A percentile compares a stretch with the other conserved stretches of the same genome.
phyloP scores from a whole-genome alignment of 805 yeast species.

The Saccharomycopsis fibuligera region DNA sequence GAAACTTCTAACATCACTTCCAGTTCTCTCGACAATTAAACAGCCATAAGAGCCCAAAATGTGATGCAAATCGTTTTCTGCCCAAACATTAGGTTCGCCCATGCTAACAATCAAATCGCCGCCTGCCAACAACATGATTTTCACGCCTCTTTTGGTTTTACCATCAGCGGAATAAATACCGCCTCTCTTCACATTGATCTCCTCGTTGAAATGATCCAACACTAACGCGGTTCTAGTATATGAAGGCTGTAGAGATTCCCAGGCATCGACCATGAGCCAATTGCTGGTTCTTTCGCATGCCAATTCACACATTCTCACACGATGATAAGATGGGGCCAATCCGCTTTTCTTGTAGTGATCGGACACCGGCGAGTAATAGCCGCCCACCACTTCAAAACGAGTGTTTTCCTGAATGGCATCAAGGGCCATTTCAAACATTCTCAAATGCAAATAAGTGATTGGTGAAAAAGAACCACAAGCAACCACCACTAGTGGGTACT shows the following conservation, averaged over 20 bases:
- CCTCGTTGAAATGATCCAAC: slow-evolving; percentile 93
- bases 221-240: slow-evolving; percentile 95
- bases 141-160: slow-evolving; percentile 66
- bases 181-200: slow-evolving; percentile 82
- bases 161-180: slow-evolving; percentile 65
- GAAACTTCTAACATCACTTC: slow-evolving; percentile 91
- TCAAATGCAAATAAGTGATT: slow-evolving; percentile 83
- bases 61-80: slow-evolving; percentile 90
- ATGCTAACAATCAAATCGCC: slow-evolving; percentile 96
- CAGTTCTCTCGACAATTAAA: slow-evolving; percentile 92
- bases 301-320: slow-evolving; percentile 96
- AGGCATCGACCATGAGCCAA: slow-evolving; percentile 99
- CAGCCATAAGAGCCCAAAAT: slow-evolving; percentile 95
- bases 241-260: slow-evolving; percentile 90
- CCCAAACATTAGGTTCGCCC: slow-evolving; percentile 99
- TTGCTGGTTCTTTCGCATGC: slow-evolving; percentile 95
- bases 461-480: slow-evolving; percentile 98
- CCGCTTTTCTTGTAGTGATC: slow-evolving; percentile 94
- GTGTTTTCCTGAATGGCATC: slow-evolving; percentile 90
- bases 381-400: slow-evolving; percentile 91
- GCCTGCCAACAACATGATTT: slow-evolving; percentile 94
- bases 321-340: slow-evolving; percentile 77
- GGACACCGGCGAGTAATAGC: slow-evolving; percentile 90
- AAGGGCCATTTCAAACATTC: slow-evolving; percentile 99
- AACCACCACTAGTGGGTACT: slow-evolving; percentile 86